phyloP scores from a whole-genome alignment of 352 stramenopile species.

The Phytophthora tubulina region DNA sequence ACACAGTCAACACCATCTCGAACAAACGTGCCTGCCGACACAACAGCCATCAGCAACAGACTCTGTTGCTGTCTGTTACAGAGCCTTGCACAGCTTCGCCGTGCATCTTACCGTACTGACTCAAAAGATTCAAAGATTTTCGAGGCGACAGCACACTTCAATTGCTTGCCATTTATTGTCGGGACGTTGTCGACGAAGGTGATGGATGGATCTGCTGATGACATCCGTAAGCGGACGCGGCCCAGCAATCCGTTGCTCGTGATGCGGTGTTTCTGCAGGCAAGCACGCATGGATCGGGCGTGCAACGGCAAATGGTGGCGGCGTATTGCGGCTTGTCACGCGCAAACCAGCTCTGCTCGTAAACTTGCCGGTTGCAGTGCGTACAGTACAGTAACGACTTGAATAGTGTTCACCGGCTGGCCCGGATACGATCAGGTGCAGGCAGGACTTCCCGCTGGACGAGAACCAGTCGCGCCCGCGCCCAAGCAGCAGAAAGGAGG shows the following conservation, averaged over 20 bases:
- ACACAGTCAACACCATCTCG: not conserved
- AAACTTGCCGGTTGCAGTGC: slow-evolving; percentile 1
- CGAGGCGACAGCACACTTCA: slow-evolving; percentile 5
- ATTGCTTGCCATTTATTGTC: slow-evolving; percentile 9
- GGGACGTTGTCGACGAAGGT: not conserved
- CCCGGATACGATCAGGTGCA: slow-evolving; percentile 6
- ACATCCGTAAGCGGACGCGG: not conserved
- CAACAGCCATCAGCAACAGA: not conserved
- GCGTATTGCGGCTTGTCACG: slow-evolving; percentile 7
- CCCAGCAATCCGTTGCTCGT: slow-evolving; percentile 33
- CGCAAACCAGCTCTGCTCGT: slow-evolving; percentile 3
- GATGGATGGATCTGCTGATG: slow-evolving; percentile 33
- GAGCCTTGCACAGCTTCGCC: slow-evolving; percentile 18
- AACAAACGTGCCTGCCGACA: not conserved
- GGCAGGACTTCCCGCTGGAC: not conserved
- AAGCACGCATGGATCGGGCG: slow-evolving; percentile 11
- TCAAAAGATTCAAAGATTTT: slow-evolving; percentile 1
- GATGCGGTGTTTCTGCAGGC: slow-evolving; percentile 15
- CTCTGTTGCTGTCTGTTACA: not conserved
- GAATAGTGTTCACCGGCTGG: slow-evolving; percentile 39
- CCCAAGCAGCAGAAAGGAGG: slow-evolving; percentile 26
- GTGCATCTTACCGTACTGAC: slow-evolving; percentile 4
- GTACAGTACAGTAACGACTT: not conserved
- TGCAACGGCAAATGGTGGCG: slow-evolving; percentile 14
- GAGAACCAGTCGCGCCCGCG: not conserved